phyloP scores from a whole-genome alignment of 2,329 filamentous ascomycete genomes.

The Neurospora sp. region DNA sequence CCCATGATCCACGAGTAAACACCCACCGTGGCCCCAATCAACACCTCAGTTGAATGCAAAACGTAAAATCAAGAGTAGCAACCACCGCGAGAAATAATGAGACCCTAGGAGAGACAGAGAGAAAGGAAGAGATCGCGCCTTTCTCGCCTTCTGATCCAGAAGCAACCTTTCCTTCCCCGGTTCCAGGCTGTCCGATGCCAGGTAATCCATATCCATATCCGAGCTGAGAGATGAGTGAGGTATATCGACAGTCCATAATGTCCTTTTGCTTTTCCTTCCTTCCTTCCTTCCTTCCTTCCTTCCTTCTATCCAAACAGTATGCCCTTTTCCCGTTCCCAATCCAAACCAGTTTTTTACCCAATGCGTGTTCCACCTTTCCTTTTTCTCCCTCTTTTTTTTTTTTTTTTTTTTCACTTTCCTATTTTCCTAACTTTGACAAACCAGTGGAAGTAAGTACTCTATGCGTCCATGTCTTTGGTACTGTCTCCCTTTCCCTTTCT shows the following conservation, averaged over 20 bases:
- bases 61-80: neutral
- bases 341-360: neutral
- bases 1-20: neutral
- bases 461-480: neutral
- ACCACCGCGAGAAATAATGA: neutral
- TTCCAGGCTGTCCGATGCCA: neutral
- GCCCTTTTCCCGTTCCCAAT: neutral
- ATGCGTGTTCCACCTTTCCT: neutral
- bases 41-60: neutral
- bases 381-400: neutral
- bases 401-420: neutral
- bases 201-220: neutral
- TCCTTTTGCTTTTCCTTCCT: neutral
- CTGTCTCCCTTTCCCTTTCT: neutral
- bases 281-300: neutral
- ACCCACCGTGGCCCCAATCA: neutral
- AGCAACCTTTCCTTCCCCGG: too few species aligned
- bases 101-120: neutral
- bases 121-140: neutral
- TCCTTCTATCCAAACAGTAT: neutral
- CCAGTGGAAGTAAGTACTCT: neutral
- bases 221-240: neutral
- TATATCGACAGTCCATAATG: neutral
- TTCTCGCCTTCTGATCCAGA: too few species aligned
- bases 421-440: neutral